Percentiles rank a stretch among this genome's conserved stretches.
Evolutionary conservation across 352 stramenopile species (phyloP).

Genomic region (Phytophthora vignae): DNA sequence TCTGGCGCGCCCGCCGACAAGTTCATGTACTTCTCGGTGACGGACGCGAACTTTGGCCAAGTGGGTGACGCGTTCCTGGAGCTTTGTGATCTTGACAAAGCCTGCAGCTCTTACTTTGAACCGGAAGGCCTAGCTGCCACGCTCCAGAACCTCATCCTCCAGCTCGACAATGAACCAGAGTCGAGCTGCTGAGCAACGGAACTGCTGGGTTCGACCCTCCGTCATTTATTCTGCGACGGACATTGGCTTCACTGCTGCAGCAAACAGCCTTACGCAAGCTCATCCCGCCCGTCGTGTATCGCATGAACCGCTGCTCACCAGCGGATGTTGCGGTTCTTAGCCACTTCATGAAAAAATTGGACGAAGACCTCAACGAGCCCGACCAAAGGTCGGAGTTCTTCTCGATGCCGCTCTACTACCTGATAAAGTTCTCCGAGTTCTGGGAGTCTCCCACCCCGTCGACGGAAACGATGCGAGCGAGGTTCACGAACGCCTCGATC

Average conservation of each 20-base stretch:
- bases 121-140: background rate
- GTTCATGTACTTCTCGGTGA: background rate
- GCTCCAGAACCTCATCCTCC: background rate
- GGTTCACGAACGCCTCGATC: background rate
- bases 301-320: background rate
- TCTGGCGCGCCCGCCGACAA: background rate
- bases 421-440: background rate
- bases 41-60: background rate
- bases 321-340: background rate
- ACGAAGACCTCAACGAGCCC: no score
- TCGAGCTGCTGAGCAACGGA: background rate
- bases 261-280: background rate
- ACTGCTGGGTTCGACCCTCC: background rate
- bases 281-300: background rate
- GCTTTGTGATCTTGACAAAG: background rate
- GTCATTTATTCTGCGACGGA: background rate
- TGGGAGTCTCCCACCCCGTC: background rate
- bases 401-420: background rate
- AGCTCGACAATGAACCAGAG: background rate
- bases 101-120: background rate
- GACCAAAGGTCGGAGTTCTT: background rate
- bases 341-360: background rate
- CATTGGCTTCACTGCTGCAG: background rate
- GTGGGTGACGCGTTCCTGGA: background rate
- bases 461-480: background rate